Percentiles rank a stretch among this genome's conserved stretches.
Conservation (phyloP, 2,329 filamentous ascomycete species). For the Calonectria pauciramosa region DNA sequence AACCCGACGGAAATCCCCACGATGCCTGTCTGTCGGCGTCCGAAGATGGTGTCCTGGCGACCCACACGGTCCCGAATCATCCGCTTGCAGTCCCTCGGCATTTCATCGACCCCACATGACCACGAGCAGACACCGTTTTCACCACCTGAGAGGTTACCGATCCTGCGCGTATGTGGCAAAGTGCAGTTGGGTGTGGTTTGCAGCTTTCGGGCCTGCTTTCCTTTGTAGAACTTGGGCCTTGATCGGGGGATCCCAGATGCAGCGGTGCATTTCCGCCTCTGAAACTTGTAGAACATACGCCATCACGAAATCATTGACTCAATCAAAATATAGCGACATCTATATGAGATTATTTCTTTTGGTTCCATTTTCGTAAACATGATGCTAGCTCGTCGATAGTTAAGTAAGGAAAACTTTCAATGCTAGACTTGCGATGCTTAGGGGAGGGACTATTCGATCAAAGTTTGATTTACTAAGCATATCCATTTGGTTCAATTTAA, state of each 20-base stretch:
- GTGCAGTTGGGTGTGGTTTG: background rate
- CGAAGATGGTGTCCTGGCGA: background rate
- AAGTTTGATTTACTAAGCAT: no score
- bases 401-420: no score
- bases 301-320: no score
- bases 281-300: no score
- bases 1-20: background rate
- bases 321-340: no score
- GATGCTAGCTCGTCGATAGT: no score
- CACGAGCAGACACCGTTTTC: background rate
- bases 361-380: no score
- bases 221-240: background rate
- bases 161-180: background rate
- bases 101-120: background rate
- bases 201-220: background rate
- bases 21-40: background rate
- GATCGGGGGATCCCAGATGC: background rate
- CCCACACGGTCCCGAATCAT: background rate
- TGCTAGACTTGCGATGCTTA: no score
- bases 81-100: constrained; percentile 1
- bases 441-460: no score
- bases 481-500: no score
- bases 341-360: no score
- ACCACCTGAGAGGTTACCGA: constrained; percentile 1
- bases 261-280: background rate